Base-by-base conservation (phyloP, 768 basidiomycete genomes). In the Paxillus rubicundulus region DNA sequence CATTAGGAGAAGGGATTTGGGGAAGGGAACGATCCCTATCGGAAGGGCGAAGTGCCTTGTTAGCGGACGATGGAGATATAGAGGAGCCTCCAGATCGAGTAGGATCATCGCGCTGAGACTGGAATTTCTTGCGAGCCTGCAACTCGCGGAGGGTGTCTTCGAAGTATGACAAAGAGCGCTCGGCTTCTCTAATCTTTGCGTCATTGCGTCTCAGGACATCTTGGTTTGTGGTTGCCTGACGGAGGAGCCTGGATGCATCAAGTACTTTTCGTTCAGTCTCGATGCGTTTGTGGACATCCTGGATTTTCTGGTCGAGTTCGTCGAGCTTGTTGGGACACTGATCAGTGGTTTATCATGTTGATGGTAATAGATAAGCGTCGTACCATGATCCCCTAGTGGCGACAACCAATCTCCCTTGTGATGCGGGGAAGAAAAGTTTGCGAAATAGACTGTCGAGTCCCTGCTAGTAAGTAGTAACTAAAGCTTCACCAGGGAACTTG, bases 191-290 rank as follows among this genome's bases (percentile, higher is more conserved):
- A 72, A 93, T 89, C 77, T 92, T 86, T 57, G 82, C 82, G 58
- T 94, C 89, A 61, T 85, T 89, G 58, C 82, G 79, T 56, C 86
- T 79, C 46, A 91, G 74, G 44, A 95, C 93, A 72, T 94, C 92
- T 60, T 82, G 87, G 65, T 96, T 96, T 40, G 75, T 81, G 30
- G 92, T 94, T 2, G 92, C 92, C 68, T 84, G 82, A 42, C 87
- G 82, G 51, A 95, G 77, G 59, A 82, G 79, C 66, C 87, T 82
- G 27, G 86, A 84, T 16, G 86, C 92, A 71, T 94, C 90, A 59
- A 96, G 78, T 68, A 95, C 86, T 80, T 92, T 94, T 72, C 87
- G 88, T 75, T 96, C 92, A 33, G 88, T 93, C 74, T 87, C 82
- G 69, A 96, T 94, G 70, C 89, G 88, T 72, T 83, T 87, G 75